phyloP scores from a whole-genome alignment of 2,329 filamentous ascomycete species.

The Westerdykella sp. region DNA sequence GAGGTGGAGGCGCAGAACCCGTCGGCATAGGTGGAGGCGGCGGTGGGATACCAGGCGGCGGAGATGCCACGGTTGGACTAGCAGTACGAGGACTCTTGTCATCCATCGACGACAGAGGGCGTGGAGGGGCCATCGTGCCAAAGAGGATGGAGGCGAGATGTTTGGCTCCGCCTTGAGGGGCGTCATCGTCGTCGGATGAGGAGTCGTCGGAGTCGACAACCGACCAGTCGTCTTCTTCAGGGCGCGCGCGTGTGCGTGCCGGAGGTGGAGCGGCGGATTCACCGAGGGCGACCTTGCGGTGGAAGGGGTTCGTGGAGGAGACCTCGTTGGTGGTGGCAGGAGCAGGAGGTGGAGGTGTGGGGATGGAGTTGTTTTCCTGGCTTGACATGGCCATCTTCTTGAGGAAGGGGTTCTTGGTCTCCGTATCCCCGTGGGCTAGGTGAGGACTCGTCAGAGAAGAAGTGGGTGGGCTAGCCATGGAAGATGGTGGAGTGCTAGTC shows the following conservation, averaged over 20 bases:
- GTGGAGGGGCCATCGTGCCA: slow-evolving; percentile 90
- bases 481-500: slow-evolving; percentile 44
- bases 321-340: slow-evolving; percentile 43
- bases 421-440: slow-evolving; percentile 54
- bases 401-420: slow-evolving; percentile 94
- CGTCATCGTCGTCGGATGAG: slow-evolving; percentile 64
- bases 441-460: slow-evolving; percentile 46
- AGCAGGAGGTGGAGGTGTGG: slow-evolving; percentile 36
- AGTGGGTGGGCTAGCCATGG: slow-evolving; percentile 41
- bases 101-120: slow-evolving; percentile 77
- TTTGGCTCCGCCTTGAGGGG: slow-evolving; percentile 76
- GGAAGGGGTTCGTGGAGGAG: slow-evolving; percentile 91
- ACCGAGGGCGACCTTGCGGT: slow-evolving; percentile 63
- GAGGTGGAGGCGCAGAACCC: slow-evolving; percentile 42
- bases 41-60: slow-evolving; percentile 43
- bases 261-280: slow-evolving; percentile 45
- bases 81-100: slow-evolving; percentile 51
- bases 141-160: slow-evolving; percentile 93
- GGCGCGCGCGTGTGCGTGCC: slow-evolving; percentile 51
- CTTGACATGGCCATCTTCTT: slow-evolving; percentile 75
- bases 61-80: slow-evolving; percentile 38
- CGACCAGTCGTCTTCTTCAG: slow-evolving; percentile 73
- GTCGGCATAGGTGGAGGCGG: slow-evolving; percentile 46
- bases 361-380: slow-evolving; percentile 42
- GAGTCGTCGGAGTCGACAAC: slow-evolving; percentile 69